These are phyloP conservation scores for Eucalyptus shirleyi DNA, from an alignment of 345 rosid species.

Conservation along the genomic window DNA sequence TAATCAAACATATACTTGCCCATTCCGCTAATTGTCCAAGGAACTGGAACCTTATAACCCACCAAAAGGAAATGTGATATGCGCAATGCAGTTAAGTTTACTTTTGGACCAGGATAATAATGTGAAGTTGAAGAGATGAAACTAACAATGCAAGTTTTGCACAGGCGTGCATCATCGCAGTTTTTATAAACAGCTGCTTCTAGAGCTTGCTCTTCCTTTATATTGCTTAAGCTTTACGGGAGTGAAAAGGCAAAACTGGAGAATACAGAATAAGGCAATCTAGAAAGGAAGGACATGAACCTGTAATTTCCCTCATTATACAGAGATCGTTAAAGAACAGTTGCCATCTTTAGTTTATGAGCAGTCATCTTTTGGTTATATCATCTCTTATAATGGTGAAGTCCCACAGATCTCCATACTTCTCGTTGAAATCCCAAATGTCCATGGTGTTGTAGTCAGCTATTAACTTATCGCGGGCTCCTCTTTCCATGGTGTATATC, in stretches of 20 bases:
- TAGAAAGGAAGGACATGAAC: not conserved
- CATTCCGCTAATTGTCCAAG: not conserved
- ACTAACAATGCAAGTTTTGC: not conserved
- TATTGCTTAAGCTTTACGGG: not conserved
- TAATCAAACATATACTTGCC: not conserved
- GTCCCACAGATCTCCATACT: slow-evolving; percentile 92
- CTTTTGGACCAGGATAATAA: not conserved
- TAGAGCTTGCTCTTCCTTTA: not conserved
- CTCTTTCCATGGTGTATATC: slow-evolving; percentile 77
- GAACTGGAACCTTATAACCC: not conserved
- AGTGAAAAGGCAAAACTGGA: not conserved
- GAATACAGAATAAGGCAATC: not conserved
- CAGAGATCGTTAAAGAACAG: not conserved
- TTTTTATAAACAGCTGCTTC: not conserved
- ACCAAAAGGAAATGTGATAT: not conserved
- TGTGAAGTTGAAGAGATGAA: not conserved
- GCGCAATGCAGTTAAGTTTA: not conserved
- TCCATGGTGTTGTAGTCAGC: slow-evolving; percentile 77
- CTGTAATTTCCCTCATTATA: not conserved
- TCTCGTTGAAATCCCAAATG: slow-evolving; percentile 90
- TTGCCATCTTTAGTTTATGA: not conserved
- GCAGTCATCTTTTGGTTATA: slow-evolving; percentile 36
- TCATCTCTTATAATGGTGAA: slow-evolving; percentile 61
- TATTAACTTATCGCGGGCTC: slow-evolving; percentile 83
- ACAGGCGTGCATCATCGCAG: not conserved